These are phyloP conservation scores for Aspergillus brasiliensis DNA, from an alignment of 2,329 filamentous ascomycete species.

Conservation along the genomic window DNA sequence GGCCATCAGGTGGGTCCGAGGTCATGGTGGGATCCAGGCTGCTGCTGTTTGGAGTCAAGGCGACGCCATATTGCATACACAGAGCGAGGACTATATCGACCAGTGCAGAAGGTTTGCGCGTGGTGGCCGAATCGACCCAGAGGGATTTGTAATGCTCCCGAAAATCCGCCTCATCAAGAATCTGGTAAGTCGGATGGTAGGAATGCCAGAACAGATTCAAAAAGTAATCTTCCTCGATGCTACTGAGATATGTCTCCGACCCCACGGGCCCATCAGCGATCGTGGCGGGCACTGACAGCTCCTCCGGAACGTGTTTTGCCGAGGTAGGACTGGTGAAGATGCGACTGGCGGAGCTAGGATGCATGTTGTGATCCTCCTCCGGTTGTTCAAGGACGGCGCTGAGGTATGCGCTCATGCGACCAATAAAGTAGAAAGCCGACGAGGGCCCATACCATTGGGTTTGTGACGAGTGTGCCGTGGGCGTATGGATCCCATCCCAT, in stretches of 20 bases:
- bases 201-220: slow-evolving; percentile 24
- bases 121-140: slow-evolving; percentile 9
- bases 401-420: slow-evolving; percentile 1
- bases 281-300: too few relatives aligned
- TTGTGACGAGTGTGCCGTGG: neutral
- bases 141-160: slow-evolving; percentile 23
- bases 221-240: slow-evolving; percentile 26
- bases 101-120: slow-evolving; percentile 19
- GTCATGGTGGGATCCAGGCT: too few relatives aligned
- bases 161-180: slow-evolving; percentile 24
- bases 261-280: neutral
- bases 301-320: too few relatives aligned
- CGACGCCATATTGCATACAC: slow-evolving; percentile 25
- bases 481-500: neutral
- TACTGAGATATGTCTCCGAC: slow-evolving; percentile 9
- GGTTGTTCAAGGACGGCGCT: slow-evolving; percentile 33
- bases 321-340: neutral
- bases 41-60: neutral
- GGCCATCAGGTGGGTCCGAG: neutral
- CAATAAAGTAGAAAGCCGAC: slow-evolving; percentile 1
- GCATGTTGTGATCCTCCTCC: slow-evolving; percentile 33
- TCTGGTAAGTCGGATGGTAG: slow-evolving; percentile 17
- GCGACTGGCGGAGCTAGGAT: slow-evolving; percentile 29
- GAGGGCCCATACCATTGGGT: slow-evolving; percentile 2
- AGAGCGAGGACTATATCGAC: slow-evolving; percentile 25